phyloP scores from a whole-genome alignment of 208 protist genomes.

The Spongospora subterranea region DNA sequence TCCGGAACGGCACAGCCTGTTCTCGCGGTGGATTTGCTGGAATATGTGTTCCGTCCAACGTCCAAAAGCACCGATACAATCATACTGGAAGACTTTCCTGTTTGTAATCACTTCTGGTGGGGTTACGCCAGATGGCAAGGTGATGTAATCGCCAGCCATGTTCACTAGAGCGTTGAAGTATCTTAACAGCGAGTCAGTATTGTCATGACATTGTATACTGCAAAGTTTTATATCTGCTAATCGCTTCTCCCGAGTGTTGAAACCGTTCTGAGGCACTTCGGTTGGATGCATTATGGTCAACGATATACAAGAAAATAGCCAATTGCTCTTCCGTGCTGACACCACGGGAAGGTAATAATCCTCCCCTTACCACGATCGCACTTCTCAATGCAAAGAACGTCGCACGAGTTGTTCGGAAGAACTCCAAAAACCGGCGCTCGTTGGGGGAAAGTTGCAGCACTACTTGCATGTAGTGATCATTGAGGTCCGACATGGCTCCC shows the following conservation, averaged over 20 bases:
- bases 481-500: conserved; percentile 14
- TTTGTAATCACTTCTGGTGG: background rate
- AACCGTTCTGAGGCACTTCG: background rate
- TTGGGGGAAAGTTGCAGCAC: background rate
- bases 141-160: background rate
- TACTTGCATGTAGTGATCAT: background rate
- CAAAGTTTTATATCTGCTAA: background rate
- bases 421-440: background rate
- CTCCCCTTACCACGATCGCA: background rate
- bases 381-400: background rate
- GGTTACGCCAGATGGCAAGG: background rate
- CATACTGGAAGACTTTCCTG: background rate
- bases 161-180: background rate
- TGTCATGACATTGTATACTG: background rate
- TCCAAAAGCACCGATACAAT: background rate
- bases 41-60: background rate
- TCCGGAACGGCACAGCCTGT: background rate
- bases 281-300: background rate
- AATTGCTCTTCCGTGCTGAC: background rate
- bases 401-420: background rate
- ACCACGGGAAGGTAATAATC: no score
- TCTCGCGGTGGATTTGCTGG: background rate
- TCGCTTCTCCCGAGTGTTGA: background rate
- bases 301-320: background rate
- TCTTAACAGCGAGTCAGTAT: background rate